Base-by-base conservation (phyloP, 2,329 filamentous ascomycete genomes). In the Aspergillus terreus region DNA sequence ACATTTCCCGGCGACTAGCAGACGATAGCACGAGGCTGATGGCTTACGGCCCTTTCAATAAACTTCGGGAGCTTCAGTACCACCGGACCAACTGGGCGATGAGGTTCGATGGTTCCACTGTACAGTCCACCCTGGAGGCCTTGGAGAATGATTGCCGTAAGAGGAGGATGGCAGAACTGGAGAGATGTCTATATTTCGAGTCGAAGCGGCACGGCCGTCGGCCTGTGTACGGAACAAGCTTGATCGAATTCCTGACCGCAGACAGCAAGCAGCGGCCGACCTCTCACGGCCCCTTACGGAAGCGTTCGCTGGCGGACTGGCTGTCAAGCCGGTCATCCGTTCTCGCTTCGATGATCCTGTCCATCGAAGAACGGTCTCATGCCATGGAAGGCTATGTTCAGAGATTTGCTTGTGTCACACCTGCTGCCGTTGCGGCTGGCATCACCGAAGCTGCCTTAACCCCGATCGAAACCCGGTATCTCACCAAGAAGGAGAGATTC, bases 331-430 rank as follows among this genome's bases (percentile, higher is more conserved):
- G 85, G 49, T 88, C 88, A 3, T 67, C 70, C 5, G 64, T 71
- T 25, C 68, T 74, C 33, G 67, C 70, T 3, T 72, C 71, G 4
- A 82, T 94, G 72, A 82, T 94, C n/a, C 83, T 85, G 15, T 90
- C 85, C 0, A 70, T 95, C 0, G 81, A 86, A 38, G 81, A 90
- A 62, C 85, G 91, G 21, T 85, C 91, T 1, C 80, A 84, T 47
- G 77, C 79, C 12, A 78, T 95, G 71, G 86, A 92, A 62, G 84
- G 83, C 0, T 85, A 82, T 2, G 86, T 99, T 48, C 84, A 88
- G 57, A 90, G 92, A 66, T 99, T 96, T 63, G 90, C 88, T 1
- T 99, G 92, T 62, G 85, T 96, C 32, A 97, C 94, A 0, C 94
- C 94, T 2, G 86, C 90, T 1, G 92, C 90, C 11, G 85, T 95